Evolutionary conservation across 257 asterid species (phyloP).

Genomic region (Mitragyna speciosa): DNA sequence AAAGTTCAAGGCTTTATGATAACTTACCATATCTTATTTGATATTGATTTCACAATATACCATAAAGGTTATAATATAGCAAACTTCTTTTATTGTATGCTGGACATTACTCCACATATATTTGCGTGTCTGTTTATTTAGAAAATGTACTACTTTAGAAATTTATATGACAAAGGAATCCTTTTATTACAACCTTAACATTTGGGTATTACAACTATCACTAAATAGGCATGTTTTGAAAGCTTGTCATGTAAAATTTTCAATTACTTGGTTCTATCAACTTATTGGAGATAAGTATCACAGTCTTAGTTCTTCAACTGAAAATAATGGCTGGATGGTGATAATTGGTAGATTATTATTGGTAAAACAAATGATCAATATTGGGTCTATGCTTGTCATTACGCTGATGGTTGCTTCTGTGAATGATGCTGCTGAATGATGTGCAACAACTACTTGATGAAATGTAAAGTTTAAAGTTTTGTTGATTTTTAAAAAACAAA

Average conservation of each 20-base stretch:
- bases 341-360: too few relatives aligned
- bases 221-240: not conserved
- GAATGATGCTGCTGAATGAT: not conserved
- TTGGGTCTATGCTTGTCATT: not conserved
- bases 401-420: not conserved
- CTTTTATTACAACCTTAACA: not conserved
- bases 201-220: not conserved
- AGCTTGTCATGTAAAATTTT: not conserved
- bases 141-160: not conserved
- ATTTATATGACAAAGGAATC: not conserved
- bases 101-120: too few relatives aligned
- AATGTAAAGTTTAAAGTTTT: not conserved
- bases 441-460: not conserved
- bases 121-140: too few relatives aligned
- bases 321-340: too few relatives aligned
- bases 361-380: not conserved
- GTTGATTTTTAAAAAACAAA: not conserved
- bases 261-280: not conserved
- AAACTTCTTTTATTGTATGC: too few relatives aligned
- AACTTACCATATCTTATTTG: too few relatives aligned
- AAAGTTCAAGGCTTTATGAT: too few relatives aligned
- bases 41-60: too few relatives aligned
- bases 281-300: not conserved
- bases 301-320: not conserved
- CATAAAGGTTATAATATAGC: too few relatives aligned